phyloP scores from a whole-genome alignment of 73 alveolate species.

The Durusdinium trenchii region DNA sequence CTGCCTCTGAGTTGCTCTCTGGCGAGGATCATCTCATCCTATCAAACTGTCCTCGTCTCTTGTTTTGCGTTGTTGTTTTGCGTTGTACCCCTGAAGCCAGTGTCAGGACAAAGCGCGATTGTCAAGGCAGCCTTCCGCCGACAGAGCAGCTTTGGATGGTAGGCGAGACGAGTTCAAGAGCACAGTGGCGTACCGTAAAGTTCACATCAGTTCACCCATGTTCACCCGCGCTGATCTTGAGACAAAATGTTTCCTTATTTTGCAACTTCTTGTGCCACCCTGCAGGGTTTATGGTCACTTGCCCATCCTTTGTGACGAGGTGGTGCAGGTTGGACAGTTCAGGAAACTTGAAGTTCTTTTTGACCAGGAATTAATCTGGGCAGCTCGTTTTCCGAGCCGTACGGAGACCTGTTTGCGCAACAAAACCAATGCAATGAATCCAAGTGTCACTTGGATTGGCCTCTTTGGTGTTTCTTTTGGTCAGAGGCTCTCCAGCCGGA shows the following conservation, averaged over 20 bases:
- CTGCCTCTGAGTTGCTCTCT: too few relatives aligned
- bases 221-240: neutral
- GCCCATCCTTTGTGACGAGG: slow-evolving; percentile 38
- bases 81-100: too few relatives aligned
- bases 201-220: neutral
- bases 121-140: neutral
- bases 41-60: too few relatives aligned
- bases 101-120: neutral
- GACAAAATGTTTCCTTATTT: neutral
- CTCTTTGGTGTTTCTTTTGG: neutral
- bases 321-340: slow-evolving; percentile 2
- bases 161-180: neutral
- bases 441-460: neutral
- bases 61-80: too few relatives aligned
- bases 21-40: too few relatives aligned
- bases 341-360: neutral
- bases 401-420: neutral
- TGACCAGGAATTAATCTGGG: neutral
- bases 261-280: neutral
- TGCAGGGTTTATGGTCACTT: slow-evolving; percentile 70
- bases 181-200: neutral
- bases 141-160: slow-evolving; percentile 31
- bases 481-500: neutral
- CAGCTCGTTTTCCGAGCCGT: neutral
- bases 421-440: neutral